Evolutionary conservation across 2,329 filamentous ascomycete species (phyloP), one percentile per base, ranked within the genome.

Genomic region (Seiridium unicorne): DNA sequence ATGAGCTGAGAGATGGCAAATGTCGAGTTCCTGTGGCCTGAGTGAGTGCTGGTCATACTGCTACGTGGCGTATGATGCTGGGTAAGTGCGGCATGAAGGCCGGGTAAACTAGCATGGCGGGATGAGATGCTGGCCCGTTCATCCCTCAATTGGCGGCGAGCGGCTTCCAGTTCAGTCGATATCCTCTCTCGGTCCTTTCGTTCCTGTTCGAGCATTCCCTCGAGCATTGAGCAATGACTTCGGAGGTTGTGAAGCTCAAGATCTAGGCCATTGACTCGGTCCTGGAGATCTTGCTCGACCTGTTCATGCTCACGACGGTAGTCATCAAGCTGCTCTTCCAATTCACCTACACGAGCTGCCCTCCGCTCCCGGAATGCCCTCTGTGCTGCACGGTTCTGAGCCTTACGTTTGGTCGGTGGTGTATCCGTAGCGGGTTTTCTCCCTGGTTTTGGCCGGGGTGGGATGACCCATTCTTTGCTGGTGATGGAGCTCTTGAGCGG

Each of bases 371-470:
- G 85, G 75, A 98, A 98, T 1, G 91, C 92, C 61, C 94, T 83
- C 77, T 98, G 94, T 3, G 94, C 94, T 51, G 92, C 91, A 62
- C 95, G 86, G 74, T 98, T 98, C 78, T 98, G 95, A 1, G 92
- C 91, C 80, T 97, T 96, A 65, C 95, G 87, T 79, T 96, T 96
- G 48, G 93, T 96, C 1, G 91, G 91, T 11, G 93, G 93, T 57
- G 93, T 96, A 72, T 97, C 93, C 42, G 92, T 96, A 51, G 92
- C 92, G 3, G 94, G 93, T 81, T 98, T 98, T 67, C 94, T 88
- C 54, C 94, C 94, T 31, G 95, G 94, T 81, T 93, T 94, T 51
- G 91, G 91, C 62, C 91, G 84, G 35, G 91, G 91, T 32, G 91
- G 91, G 49, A 95, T 88, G 32, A 94, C 84, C 91, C 91, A 95